These are phyloP conservation scores for Populus hybrid DNA, from an alignment of 441 rosid genomes.

Conservation along the genomic window DNA sequence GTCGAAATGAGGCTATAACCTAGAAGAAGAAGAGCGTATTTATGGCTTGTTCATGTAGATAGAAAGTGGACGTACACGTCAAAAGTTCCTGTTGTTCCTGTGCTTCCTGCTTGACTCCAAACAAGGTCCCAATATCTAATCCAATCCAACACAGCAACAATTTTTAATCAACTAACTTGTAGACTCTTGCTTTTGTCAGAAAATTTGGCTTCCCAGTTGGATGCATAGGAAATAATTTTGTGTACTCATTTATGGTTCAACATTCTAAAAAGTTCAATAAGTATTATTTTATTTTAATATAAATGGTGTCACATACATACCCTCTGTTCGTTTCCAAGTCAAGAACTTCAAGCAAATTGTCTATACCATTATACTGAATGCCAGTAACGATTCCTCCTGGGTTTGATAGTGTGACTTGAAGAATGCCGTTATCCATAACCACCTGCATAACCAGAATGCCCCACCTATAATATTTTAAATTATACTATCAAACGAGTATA, in stretches of 20 bases:
- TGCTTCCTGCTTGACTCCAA: slow-evolving; percentile 57
- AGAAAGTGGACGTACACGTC: slow-evolving; percentile 40
- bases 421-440: slow-evolving; percentile 43
- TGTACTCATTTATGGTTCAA: not conserved
- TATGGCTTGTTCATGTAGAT: not conserved
- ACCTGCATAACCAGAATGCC: slow-evolving; percentile 32
- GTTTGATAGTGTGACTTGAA: slow-evolving; percentile 38
- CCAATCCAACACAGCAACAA: not conserved
- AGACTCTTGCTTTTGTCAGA: too few species aligned
- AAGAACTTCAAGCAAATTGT: slow-evolving; percentile 79
- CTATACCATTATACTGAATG: slow-evolving; percentile 51
- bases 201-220: not conserved
- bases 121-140: slow-evolving; percentile 92
- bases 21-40: not conserved
- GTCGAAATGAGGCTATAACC: not conserved
- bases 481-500: too few species aligned
- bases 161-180: not conserved
- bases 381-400: slow-evolving; percentile 49
- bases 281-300: not conserved
- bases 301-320: slow-evolving; percentile 19
- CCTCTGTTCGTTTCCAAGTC: slow-evolving; percentile 33
- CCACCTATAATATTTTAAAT: too few species aligned
- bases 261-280: not conserved
- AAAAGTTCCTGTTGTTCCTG: slow-evolving; percentile 52
- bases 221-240: not conserved